phyloP scores from a whole-genome alignment of 2,329 filamentous ascomycete genomes.

The Cercospora beticola region DNA sequence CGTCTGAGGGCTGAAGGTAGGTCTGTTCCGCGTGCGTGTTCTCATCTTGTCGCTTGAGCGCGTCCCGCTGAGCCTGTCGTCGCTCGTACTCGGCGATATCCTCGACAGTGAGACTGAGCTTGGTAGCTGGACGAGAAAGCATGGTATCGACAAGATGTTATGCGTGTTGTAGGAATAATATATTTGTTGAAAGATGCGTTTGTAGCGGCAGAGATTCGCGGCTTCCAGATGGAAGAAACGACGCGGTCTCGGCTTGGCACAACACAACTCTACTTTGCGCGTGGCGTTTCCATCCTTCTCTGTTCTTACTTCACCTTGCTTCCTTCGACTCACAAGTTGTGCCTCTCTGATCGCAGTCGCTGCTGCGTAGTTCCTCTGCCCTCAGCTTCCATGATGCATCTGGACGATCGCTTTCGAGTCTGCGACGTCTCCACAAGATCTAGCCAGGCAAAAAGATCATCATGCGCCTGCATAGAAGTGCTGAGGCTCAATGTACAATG shows the following conservation, averaged over 20 bases:
- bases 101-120: constrained; percentile 38
- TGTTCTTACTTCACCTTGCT: neutral
- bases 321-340: neutral
- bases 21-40: constrained; percentile 22
- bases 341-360: neutral
- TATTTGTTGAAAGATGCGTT: neutral
- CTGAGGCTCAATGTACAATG: neutral
- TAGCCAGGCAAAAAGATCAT: neutral
- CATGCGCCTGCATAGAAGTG: neutral
- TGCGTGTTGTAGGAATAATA: neutral
- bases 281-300: neutral
- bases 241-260: neutral
- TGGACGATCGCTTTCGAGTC: neutral
- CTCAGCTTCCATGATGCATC: neutral
- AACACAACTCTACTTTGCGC: neutral
- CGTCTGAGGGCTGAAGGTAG: constrained; percentile 23
- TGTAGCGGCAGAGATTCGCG: neutral
- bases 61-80: constrained; percentile 34
- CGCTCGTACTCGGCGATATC: constrained; percentile 38
- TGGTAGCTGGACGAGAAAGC: constrained; percentile 40
- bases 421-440: neutral
- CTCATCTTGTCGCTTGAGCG: constrained; percentile 26
- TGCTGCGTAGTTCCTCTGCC: neutral
- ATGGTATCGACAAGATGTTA: constrained; percentile 20
- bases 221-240: neutral